phyloP scores from a whole-genome alignment of 2,329 filamentous ascomycete species.

The Aspergillus sp. region DNA sequence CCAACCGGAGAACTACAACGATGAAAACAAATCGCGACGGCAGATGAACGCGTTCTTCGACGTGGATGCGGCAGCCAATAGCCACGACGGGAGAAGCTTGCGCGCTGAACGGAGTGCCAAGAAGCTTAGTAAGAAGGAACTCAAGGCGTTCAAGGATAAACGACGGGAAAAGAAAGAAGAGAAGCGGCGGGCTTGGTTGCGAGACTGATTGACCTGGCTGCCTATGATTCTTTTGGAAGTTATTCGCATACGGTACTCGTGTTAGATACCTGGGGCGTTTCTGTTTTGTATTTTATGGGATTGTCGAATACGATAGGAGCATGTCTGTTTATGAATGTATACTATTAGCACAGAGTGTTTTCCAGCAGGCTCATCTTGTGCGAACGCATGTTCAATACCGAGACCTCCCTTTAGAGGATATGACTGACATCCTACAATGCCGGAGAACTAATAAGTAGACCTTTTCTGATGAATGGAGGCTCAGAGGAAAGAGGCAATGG shows the following conservation, averaged over 20 bases:
- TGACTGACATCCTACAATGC: no score
- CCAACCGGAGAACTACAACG: constrained; percentile 67
- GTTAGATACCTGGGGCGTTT: constrained; percentile 4
- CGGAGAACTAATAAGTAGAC: no score
- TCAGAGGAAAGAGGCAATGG: no score
- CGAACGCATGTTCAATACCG: no score
- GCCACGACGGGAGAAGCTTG: constrained; percentile 79
- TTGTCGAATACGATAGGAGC: not conserved
- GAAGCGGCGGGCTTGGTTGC: constrained; percentile 83
- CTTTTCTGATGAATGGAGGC: no score
- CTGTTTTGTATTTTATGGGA: not conserved
- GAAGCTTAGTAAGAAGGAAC: constrained; percentile 73
- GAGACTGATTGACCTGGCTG: constrained; percentile 52
- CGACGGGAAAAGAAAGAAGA: constrained; percentile 83
- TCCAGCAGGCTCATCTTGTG: no score
- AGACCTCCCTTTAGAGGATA: no score
- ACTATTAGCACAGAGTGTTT: not conserved
- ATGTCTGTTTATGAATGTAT: not conserved
- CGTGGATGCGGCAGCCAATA: constrained; percentile 85
- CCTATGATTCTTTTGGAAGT: not conserved
- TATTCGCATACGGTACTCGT: not conserved
- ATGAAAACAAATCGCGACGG: constrained; percentile 75
- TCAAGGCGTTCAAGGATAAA: constrained; percentile 90
- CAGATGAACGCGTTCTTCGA: constrained; percentile 96
- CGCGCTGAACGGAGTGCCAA: constrained; percentile 83